phyloP scores from a whole-genome alignment of 371 early-diverging fungal species.

The Mortierella sp. region DNA sequence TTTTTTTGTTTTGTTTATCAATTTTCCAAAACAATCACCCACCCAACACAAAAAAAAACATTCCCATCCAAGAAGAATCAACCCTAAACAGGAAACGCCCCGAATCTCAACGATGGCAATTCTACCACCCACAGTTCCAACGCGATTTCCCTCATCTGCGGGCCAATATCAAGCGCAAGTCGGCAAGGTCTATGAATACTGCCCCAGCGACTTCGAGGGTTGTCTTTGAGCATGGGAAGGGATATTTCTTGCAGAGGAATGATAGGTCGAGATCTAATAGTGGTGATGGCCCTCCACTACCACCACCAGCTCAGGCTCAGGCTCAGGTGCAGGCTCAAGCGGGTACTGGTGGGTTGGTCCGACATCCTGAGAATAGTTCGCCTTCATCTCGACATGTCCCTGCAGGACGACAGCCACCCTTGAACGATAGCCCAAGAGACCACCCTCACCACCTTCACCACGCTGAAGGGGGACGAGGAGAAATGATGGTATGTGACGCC shows the following conservation, averaged over 20 bases:
- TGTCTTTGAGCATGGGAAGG: conserved; percentile 53
- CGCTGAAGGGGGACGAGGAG: conserved; percentile 9
- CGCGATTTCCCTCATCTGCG: conserved; percentile 49
- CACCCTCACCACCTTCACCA: background rate
- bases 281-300: conserved; percentile 25
- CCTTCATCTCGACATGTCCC: conserved; percentile 7
- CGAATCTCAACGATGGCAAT: conserved; percentile 55
- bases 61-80: conserved; percentile 38
- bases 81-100: conserved; percentile 53
- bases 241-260: conserved; percentile 46
- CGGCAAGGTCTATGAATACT: conserved; percentile 36
- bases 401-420: conserved; percentile 1
- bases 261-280: conserved; percentile 49
- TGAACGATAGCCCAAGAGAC: conserved; percentile 18
- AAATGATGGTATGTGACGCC: conserved; percentile 13
- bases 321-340: too few species aligned
- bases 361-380: conserved; percentile 3
- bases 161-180: conserved; percentile 49
- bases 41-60: background rate
- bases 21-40: background rate
- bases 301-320: background rate
- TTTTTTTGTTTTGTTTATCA: background rate
- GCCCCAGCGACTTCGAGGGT: conserved; percentile 45
- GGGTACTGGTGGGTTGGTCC: too few species aligned
- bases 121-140: conserved; percentile 53